Evolutionary conservation across 2,329 filamentous ascomycete species (phyloP), one percentile per base, ranked within the genome.

Genomic region (Aspergillus sp.): DNA sequence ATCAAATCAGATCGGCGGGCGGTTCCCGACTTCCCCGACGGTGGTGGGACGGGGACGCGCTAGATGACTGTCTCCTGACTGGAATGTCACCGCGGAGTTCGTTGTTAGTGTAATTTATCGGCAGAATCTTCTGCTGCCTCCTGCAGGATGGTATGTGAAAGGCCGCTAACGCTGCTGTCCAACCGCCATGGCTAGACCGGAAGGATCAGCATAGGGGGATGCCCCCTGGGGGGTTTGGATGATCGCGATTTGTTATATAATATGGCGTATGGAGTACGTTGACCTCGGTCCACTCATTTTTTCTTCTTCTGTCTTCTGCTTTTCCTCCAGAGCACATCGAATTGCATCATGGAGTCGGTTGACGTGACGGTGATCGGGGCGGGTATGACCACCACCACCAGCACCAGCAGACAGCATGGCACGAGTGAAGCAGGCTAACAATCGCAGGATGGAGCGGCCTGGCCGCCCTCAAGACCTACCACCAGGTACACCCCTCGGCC

Each of bases 381-480:
- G 16, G 53, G 57, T 56, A 56, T n/a, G 19, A 44, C 2, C 46
- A 29, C 21, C n/a, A 31, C 20, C 20, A 13, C 21, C 23, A 41
- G 4, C 19, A 21, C 38, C 5, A 14, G 7, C 16, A 40, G 16
- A 17, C 34, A 36, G 11, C 13, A 36, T 9, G 5, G 11, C n/a
- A n/a, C n/a, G n/a, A n/a, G n/a, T n/a, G n/a, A n/a, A n/a, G n/a
- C n/a, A n/a, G n/a, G 11, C 34, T 36, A 16, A 40, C 20, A 19
- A 16, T 17, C 9, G 5, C 58, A 74, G 79, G 80, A 52, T 78
- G 73, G 74, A 77, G 75, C 63, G 87, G 86, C 19, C 73, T 89
- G 29, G 79, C 77, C 1, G 78, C 80, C 17, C 82, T 86, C 45
- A 86, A 86, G 68, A 82, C 82, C 19, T 85, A 83, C 63, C 78